Evolutionary conservation across 2,329 filamentous ascomycete genomes (phyloP).

Genomic region (Verticillium klebahnii): DNA sequence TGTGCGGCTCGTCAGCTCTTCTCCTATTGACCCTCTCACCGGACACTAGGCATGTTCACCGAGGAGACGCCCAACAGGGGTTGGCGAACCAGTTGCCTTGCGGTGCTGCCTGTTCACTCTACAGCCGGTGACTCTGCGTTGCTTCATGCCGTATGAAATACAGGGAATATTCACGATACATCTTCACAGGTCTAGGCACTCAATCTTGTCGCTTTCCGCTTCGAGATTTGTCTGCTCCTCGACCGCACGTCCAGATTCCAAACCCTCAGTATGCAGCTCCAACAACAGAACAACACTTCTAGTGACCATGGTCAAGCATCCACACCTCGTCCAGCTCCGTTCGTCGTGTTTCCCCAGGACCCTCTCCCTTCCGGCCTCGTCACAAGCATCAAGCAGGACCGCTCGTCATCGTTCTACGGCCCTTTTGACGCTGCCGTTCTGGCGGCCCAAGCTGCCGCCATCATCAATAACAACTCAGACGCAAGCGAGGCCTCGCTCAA

Average conservation of each 20-base stretch:
- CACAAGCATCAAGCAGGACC: neutral
- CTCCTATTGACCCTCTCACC: neutral
- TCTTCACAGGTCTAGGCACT: too few relatives aligned
- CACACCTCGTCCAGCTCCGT: neutral
- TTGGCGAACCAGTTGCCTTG: neutral
- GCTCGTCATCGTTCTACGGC: neutral
- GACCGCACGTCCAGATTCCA: constrained; percentile 12
- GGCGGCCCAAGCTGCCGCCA: neutral
- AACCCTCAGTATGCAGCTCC: neutral
- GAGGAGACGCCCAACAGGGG: neutral
- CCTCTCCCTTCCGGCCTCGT: constrained; percentile 1
- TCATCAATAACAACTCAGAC: neutral
- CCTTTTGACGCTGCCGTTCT: neutral
- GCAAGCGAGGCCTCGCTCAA: neutral
- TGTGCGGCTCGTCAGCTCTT: neutral
- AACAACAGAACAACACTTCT: neutral
- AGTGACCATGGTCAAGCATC: neutral
- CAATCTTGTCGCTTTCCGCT: too few relatives aligned
- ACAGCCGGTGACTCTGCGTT: constrained; percentile 10
- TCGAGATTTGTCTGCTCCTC: constrained; percentile 13
- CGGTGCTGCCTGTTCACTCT: neutral
- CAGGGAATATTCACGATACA: too few relatives aligned
- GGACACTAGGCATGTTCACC: neutral
- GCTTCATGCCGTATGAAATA: too few relatives aligned
- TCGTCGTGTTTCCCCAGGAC: neutral